Percentiles rank a stretch among this genome's conserved stretches.
These are phyloP conservation scores for Solanum stenotomum DNA, from an alignment of 257 asterid genomes.

Conservation along the genomic window DNA sequence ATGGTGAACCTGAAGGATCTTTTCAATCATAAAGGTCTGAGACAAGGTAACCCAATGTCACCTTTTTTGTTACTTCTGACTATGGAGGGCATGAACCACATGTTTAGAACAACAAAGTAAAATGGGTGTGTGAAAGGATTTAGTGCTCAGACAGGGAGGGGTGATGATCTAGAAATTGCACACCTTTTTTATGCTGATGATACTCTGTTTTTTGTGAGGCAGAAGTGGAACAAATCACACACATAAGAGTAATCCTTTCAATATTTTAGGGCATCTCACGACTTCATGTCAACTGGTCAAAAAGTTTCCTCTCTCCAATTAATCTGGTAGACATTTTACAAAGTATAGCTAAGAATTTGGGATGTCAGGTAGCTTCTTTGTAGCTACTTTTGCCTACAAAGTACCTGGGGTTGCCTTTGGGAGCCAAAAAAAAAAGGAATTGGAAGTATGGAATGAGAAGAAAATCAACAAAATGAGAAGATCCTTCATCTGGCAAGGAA, in stretches of 20 bases:
- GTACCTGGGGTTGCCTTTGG: neutral
- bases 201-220: neutral
- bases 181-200: neutral
- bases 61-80: neutral
- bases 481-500: neutral
- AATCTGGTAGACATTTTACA: neutral
- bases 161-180: neutral
- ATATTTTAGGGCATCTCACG: neutral
- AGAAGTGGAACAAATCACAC: neutral
- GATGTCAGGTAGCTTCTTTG: neutral
- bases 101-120: neutral
- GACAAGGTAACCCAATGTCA: neutral
- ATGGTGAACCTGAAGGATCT: neutral
- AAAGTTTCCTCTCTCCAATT: neutral
- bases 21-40: neutral
- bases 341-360: neutral
- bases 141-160: neutral
- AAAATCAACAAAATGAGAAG: no score
- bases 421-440: neutral
- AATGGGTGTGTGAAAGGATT: neutral
- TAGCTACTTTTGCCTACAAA: neutral
- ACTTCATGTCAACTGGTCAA: neutral
- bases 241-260: neutral
- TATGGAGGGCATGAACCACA: neutral
- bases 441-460: neutral